Conservation (phyloP, 441 rosid species). For the Euphorbia corollata region DNA sequence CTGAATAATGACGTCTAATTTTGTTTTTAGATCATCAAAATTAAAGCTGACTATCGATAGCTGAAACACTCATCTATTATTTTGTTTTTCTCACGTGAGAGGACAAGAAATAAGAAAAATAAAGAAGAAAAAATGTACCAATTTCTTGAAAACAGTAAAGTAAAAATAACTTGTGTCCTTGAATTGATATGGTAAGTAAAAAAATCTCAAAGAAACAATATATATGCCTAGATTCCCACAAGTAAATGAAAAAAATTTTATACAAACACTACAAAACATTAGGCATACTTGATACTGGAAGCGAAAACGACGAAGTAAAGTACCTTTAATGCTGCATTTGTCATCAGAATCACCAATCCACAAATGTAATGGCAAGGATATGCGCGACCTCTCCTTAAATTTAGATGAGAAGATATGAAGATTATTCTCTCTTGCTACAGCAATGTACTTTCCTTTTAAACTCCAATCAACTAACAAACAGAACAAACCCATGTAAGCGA, state of each 20-base stretch:
- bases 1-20: not conserved
- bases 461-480: slow-evolving; percentile 71
- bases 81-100: slow-evolving; percentile 1
- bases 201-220: not conserved
- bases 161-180: not conserved
- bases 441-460: slow-evolving; percentile 57
- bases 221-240: not conserved
- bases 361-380: slow-evolving; percentile 47
- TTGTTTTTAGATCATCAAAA: not conserved
- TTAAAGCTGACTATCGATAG: not conserved
- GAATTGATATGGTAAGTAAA: not conserved
- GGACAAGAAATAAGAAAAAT: not conserved
- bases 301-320: slow-evolving; percentile 13
- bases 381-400: slow-evolving; percentile 46
- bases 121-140: not conserved
- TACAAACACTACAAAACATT: not conserved
- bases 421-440: slow-evolving; percentile 48
- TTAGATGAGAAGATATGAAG: slow-evolving; percentile 61
- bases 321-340: slow-evolving; percentile 56
- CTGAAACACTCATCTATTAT: not conserved
- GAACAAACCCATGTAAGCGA: slow-evolving; percentile 16
- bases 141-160: not conserved
- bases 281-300: slow-evolving; percentile 2
- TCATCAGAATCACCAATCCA: slow-evolving; percentile 48
- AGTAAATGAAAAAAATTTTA: not conserved